A percentile compares a stretch with the other conserved stretches of the same genome.
Evolutionary conservation across 2,329 filamentous ascomycete genomes (phyloP).

Genomic region (Pestalotiopsis sp.): DNA sequence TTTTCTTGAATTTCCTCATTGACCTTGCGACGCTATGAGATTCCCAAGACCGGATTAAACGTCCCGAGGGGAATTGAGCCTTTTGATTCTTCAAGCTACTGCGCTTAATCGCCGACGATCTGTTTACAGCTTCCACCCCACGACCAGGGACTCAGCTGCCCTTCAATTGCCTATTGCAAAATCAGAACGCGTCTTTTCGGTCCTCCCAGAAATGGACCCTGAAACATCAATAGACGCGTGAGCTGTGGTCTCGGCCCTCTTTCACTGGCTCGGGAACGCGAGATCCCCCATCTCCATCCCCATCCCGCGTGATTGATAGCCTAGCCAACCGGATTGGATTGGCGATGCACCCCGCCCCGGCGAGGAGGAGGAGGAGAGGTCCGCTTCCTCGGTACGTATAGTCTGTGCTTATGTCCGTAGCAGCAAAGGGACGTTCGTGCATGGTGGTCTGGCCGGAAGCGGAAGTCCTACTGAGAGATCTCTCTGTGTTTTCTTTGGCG

Average conservation of each 20-base stretch:
- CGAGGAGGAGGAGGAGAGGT: background rate
- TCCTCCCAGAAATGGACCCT: background rate
- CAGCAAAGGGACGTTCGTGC: background rate
- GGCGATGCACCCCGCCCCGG: too few species aligned
- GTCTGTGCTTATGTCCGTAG: background rate
- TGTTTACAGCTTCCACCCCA: too few species aligned
- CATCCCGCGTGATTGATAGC: background rate
- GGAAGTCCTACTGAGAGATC: background rate
- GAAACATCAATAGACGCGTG: constrained; percentile 6
- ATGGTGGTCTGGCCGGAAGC: background rate
- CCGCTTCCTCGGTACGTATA: background rate
- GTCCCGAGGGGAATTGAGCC: too few species aligned
- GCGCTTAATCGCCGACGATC: too few species aligned
- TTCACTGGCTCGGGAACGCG: background rate
- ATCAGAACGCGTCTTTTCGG: too few species aligned
- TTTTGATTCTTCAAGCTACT: too few species aligned
- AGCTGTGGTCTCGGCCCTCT: background rate
- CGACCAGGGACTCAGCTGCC: too few species aligned
- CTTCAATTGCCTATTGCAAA: too few species aligned
- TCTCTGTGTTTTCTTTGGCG: background rate
- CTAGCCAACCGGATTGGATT: too few species aligned
- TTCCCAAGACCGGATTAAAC: too few species aligned
- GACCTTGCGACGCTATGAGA: background rate
- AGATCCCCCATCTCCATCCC: background rate
- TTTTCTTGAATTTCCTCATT: background rate